phyloP scores from a whole-genome alignment of 208 protist species.

The Phytomonas sp. region DNA sequence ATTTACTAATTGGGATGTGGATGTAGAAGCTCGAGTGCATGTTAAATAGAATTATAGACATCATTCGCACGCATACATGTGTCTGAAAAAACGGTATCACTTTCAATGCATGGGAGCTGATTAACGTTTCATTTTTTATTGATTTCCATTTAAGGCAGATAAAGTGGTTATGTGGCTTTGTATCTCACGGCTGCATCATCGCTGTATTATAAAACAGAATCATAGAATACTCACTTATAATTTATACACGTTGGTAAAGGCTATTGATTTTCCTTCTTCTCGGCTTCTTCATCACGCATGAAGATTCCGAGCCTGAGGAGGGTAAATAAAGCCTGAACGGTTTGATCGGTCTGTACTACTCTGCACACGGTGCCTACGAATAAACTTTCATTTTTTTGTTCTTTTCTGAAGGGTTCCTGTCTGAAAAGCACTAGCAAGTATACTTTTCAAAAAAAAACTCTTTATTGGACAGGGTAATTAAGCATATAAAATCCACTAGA shows the following conservation, averaged over 20 bases:
- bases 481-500: no score
- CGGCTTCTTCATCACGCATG: not conserved
- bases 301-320: not conserved
- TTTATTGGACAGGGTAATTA: not conserved
- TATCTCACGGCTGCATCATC: not conserved
- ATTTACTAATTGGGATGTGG: not conserved
- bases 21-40: not conserved
- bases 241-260: not conserved
- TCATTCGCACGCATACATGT: not conserved
- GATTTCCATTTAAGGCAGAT: not conserved
- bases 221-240: not conserved
- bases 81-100: not conserved
- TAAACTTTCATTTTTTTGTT: not conserved
- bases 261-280: slow-evolving; percentile 14
- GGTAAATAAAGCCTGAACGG: not conserved
- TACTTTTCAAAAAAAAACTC: not conserved
- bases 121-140: not conserved
- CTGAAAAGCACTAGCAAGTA: not conserved
- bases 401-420: not conserved
- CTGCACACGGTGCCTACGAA: not conserved
- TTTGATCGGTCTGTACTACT: not conserved
- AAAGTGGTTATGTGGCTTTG: not conserved
- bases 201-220: not conserved
- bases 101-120: not conserved
- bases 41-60: not conserved